Conservation (phyloP, 73 alveolate genomes). For the Tetrahymena borealis region DNA sequence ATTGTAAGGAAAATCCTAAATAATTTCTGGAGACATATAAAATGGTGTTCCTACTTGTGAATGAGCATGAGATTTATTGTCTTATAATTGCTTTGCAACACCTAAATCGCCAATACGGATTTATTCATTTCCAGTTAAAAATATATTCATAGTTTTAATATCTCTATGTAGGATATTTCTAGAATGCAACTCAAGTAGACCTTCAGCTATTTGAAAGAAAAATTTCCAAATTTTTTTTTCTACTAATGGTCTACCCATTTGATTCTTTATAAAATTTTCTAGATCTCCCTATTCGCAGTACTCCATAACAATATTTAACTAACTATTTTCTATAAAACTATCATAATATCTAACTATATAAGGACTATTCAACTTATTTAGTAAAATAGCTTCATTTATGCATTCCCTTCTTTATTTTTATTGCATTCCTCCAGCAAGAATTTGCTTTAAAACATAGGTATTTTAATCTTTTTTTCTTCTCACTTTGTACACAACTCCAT, state of each 20-base stretch:
- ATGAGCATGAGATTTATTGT: slow-evolving; percentile 1
- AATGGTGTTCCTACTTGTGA: slow-evolving; percentile 55
- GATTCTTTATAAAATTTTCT: slow-evolving; percentile 52
- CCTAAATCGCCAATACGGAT: slow-evolving; percentile 80
- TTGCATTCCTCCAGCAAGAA: slow-evolving; percentile 44
- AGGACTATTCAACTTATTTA: slow-evolving; percentile 42
- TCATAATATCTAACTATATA: slow-evolving; percentile 80
- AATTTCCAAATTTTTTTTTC: slow-evolving; percentile 79
- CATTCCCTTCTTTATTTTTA: slow-evolving; percentile 40
- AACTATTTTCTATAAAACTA: slow-evolving; percentile 68
- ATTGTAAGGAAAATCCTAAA: slow-evolving; percentile 26
- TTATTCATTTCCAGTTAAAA: slow-evolving; percentile 55
- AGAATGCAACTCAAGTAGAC: slow-evolving; percentile 77
- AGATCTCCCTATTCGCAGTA: slow-evolving; percentile 94
- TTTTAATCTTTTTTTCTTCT: slow-evolving; percentile 58
- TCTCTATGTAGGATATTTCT: slow-evolving; percentile 86
- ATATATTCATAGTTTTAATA: slow-evolving; percentile 64
- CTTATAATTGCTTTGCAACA: slow-evolving; percentile 48
- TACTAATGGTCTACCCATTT: slow-evolving; percentile 58
- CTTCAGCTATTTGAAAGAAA: slow-evolving; percentile 77
- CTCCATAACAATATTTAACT: slow-evolving; percentile 88
- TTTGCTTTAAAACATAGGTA: slow-evolving; percentile 61
- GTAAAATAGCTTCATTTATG: slow-evolving; percentile 45
- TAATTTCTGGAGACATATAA: slow-evolving; percentile 56
- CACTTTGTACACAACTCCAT: slow-evolving; percentile 85